Conservation (phyloP, 441 rosid genomes). For the Euphorbia corollata region DNA sequence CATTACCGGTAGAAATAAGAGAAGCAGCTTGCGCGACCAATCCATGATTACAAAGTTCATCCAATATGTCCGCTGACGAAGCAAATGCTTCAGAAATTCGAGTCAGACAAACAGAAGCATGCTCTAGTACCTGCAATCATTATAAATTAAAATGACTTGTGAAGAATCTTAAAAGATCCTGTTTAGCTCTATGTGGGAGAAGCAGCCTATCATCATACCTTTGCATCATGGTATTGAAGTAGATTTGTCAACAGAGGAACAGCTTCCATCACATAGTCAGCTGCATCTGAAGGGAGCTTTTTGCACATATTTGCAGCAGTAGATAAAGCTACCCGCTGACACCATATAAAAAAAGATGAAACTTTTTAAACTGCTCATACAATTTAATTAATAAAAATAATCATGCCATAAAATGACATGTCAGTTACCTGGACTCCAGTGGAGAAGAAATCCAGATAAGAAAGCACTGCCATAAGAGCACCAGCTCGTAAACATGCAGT, state of each 20-base stretch:
- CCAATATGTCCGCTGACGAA: slow-evolving; percentile 74
- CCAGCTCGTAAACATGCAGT: slow-evolving; percentile 98
- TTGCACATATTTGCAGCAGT: slow-evolving; percentile 99
- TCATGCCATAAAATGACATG: not conserved
- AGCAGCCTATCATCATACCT: slow-evolving; percentile 35
- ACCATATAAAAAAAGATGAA: slow-evolving; percentile 17
- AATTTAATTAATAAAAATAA: not conserved
- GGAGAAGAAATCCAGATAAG: slow-evolving; percentile 95
- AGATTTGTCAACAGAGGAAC: slow-evolving; percentile 94
- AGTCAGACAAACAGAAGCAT: slow-evolving; percentile 94
- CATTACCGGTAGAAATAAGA: slow-evolving; percentile 81
- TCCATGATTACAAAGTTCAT: slow-evolving; percentile 92
- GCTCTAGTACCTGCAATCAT: slow-evolving; percentile 78
- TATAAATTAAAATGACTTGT: slow-evolving; percentile 11
- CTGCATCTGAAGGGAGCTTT: slow-evolving; percentile 97
- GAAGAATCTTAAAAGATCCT: not conserved
- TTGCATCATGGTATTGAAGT: slow-evolving; percentile 92
- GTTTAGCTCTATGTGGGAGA: not conserved
- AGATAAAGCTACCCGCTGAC: slow-evolving; percentile 87
- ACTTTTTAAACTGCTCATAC: slow-evolving; percentile 9
- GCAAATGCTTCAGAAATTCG: slow-evolving; percentile 98
- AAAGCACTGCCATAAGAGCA: slow-evolving; percentile 99
- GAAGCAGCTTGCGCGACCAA: slow-evolving; percentile 95
- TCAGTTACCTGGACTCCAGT: slow-evolving; percentile 89
- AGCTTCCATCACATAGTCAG: slow-evolving; percentile 99